Conservation (phyloP, 352 stramenopile genomes). For the Pythium vanterpoolii region DNA sequence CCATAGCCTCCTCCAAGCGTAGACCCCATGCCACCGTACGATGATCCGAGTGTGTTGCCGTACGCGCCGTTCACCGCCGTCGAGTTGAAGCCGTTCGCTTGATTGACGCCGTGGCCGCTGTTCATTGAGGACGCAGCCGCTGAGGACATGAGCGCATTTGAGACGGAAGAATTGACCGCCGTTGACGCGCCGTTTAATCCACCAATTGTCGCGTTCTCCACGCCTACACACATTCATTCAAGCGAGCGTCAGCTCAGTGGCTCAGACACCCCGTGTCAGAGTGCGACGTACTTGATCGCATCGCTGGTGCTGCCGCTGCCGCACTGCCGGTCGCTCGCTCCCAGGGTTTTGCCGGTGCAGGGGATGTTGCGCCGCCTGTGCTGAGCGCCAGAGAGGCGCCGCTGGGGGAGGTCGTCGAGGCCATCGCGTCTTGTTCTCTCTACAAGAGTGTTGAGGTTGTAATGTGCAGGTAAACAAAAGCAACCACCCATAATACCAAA, state of each 20-base stretch:
- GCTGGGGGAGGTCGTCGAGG: background rate
- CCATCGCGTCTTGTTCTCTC: background rate
- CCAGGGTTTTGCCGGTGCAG: constrained; percentile 14
- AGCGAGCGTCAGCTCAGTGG: background rate
- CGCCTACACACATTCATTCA: background rate
- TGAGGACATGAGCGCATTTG: background rate
- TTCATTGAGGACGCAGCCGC: background rate
- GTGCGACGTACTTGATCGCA: background rate
- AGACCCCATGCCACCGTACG: constrained; percentile 1
- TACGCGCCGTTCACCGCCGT: constrained; percentile 10
- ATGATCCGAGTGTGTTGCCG: constrained; percentile 5
- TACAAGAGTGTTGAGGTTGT: constrained; percentile 5
- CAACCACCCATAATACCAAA: constrained; percentile 1
- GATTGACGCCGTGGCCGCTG: background rate
- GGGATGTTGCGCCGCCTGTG: background rate
- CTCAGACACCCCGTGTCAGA: background rate
- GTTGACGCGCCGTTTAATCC: background rate
- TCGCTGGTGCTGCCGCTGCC: background rate
- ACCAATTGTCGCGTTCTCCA: background rate
- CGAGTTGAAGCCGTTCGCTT: constrained; percentile 6
- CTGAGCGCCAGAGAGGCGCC: background rate
- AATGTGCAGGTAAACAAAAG: constrained; percentile 8
- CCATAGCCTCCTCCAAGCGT: constrained; percentile 5
- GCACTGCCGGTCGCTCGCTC: constrained; percentile 1
- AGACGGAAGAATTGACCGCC: background rate